These are phyloP conservation scores for Paramecium caudatum DNA, from an alignment of 73 alveolate genomes.

Conservation along the genomic window DNA sequence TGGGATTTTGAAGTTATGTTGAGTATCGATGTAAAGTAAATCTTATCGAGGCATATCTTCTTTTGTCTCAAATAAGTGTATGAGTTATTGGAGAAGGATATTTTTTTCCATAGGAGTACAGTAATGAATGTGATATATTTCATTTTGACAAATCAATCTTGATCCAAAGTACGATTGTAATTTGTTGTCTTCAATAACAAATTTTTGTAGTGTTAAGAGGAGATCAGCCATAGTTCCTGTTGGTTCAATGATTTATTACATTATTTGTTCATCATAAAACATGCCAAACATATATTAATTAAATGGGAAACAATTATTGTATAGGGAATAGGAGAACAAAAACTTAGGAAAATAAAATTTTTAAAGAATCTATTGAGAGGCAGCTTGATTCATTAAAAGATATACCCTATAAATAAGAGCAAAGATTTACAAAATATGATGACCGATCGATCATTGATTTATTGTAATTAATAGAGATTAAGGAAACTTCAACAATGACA, in stretches of 20 bases:
- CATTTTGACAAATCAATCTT: conserved; percentile 8
- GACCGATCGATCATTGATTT: conserved; percentile 18
- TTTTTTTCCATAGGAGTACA: neutral
- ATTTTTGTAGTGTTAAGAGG: neutral
- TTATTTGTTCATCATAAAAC: no score
- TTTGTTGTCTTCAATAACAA: neutral
- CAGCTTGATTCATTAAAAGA: conserved; percentile 33
- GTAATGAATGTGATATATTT: conserved; percentile 37
- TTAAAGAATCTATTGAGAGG: neutral
- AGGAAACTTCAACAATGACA: neutral
- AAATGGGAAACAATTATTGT: conserved; percentile 35
- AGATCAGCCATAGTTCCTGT: conserved; percentile 30
- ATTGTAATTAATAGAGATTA: neutral
- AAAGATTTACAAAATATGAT: neutral
- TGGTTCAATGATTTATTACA: conserved; percentile 33
- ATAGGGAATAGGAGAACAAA: conserved; percentile 25
- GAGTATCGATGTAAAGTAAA: neutral
- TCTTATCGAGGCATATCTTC: neutral
- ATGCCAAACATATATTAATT: no score
- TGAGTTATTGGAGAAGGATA: neutral
- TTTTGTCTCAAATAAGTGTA: neutral
- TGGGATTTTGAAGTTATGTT: conserved; percentile 13
- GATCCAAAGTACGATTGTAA: neutral
- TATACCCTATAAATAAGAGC: conserved; percentile 27
- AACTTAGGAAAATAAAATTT: neutral